These are phyloP conservation scores for Cerioporus squamosus DNA, from an alignment of 1,284 basidiomycete species.

Conservation along the genomic window DNA sequence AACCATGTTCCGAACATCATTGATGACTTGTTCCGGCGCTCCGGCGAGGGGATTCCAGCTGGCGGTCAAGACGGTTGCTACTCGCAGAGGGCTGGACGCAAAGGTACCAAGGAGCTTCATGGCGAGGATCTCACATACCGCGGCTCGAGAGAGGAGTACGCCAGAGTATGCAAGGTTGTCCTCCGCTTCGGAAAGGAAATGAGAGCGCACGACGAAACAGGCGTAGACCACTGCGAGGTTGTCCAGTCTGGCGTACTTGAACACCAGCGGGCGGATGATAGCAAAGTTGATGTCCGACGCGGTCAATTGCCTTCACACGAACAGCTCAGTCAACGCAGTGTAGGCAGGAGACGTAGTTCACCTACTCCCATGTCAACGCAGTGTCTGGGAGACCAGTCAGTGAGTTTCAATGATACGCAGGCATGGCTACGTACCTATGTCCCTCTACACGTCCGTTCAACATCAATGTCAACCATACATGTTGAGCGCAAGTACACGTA, in stretches of 20 bases:
- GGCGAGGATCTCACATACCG: constrained; percentile 82
- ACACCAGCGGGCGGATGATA: constrained; percentile 79
- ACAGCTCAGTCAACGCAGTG: neutral
- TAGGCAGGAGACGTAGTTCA: constrained; percentile 2
- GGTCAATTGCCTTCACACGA: constrained; percentile 68
- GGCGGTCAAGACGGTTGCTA: constrained; percentile 78
- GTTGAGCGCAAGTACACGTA: constrained; percentile 39
- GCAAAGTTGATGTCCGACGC: constrained; percentile 87
- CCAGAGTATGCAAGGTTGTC: constrained; percentile 77
- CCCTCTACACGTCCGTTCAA: constrained; percentile 45
- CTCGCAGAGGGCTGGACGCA: constrained; percentile 70
- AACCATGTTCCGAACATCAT: constrained; percentile 60
- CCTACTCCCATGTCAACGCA: constrained; percentile 79
- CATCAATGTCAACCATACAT: neutral
- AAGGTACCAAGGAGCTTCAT: constrained; percentile 83
- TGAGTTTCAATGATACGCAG: neutral
- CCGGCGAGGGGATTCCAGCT: constrained; percentile 84
- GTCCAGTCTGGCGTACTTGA: constrained; percentile 75
- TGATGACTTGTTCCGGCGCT: constrained; percentile 68
- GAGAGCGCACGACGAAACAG: constrained; percentile 70
- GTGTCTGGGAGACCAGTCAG: constrained; percentile 55
- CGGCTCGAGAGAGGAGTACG: constrained; percentile 72
- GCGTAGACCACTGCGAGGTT: constrained; percentile 78
- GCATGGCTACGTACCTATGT: constrained; percentile 37
- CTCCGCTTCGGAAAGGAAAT: constrained; percentile 55